These are phyloP conservation scores for Ogataea degrootiae DNA, from an alignment of 805 yeast species.

Conservation along the genomic window DNA sequence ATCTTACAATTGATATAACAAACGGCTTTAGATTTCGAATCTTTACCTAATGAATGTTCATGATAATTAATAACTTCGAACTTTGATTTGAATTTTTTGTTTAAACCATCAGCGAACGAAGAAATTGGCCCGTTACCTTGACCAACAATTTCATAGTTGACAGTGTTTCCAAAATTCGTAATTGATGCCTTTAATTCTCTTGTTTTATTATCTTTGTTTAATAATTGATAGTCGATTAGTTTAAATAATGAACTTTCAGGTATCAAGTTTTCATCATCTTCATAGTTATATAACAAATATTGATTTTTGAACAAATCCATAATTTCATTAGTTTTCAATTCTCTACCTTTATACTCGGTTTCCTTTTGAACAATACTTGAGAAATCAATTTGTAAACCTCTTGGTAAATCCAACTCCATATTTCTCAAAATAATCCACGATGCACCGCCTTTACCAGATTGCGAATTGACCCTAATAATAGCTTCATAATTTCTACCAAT, in stretches of 20 bases:
- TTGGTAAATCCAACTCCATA: slow-evolving; percentile 75
- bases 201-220: slow-evolving; percentile 33
- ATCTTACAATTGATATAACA: slow-evolving; percentile 49
- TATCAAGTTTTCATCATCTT: slow-evolving; percentile 20
- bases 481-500: slow-evolving; percentile 89
- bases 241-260: slow-evolving; percentile 19
- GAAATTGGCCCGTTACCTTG: slow-evolving; percentile 82
- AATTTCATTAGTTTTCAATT: slow-evolving; percentile 60
- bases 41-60: slow-evolving; percentile 77
- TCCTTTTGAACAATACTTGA: slow-evolving; percentile 63
- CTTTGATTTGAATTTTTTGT: slow-evolving; percentile 40
- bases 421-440: slow-evolving; percentile 79
- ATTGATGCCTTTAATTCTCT: slow-evolving; percentile 46
- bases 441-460: slow-evolving; percentile 86
- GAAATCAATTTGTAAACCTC: slow-evolving; percentile 73
- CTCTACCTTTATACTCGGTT: slow-evolving; percentile 71
- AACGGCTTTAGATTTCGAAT: slow-evolving; percentile 69
- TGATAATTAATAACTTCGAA: slow-evolving; percentile 66
- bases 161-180: slow-evolving; percentile 36
- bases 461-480: slow-evolving; percentile 84
- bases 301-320: slow-evolving; percentile 59
- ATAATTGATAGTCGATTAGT: slow-evolving; percentile 22
- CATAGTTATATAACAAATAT: slow-evolving; percentile 39
- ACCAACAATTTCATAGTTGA: slow-evolving; percentile 40
- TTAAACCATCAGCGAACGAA: slow-evolving; percentile 61